These are phyloP conservation scores for Saccharomycopsis javanensis DNA, from an alignment of 805 yeast species.

Conservation along the genomic window DNA sequence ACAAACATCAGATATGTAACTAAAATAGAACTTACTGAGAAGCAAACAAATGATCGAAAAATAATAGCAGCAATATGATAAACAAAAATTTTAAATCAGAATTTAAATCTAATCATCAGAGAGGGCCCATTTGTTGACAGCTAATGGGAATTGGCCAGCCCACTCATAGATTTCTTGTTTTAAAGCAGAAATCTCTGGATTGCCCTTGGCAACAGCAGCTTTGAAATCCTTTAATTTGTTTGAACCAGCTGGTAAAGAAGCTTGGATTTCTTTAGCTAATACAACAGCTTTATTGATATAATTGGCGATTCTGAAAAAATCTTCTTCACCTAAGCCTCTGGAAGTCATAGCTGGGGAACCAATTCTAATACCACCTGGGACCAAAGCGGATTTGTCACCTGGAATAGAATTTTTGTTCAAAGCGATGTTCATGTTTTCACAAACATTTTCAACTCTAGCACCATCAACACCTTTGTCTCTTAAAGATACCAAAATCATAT, in stretches of 20 bases:
- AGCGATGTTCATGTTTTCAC: constrained; percentile 87
- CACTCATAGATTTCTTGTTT: constrained; percentile 77
- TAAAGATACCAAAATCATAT: constrained; percentile 76
- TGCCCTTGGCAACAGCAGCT: constrained; percentile 62
- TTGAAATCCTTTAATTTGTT: constrained; percentile 95
- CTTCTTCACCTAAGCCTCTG: constrained; percentile 75
- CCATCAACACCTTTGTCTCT: constrained; percentile 77
- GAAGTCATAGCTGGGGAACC: constrained; percentile 99
- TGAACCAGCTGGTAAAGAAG: constrained; percentile 77
- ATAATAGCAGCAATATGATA: not conserved
- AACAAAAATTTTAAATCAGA: not conserved
- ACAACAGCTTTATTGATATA: constrained; percentile 74
- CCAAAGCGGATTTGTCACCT: constrained; percentile 90
- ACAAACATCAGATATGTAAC: not conserved
- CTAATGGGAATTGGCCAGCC: constrained; percentile 81
- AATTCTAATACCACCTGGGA: constrained; percentile 92
- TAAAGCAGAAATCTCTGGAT: constrained; percentile 54
- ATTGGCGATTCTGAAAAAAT: constrained; percentile 70
- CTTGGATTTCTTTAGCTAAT: constrained; percentile 60
- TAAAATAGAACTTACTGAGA: not conserved
- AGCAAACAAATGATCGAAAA: not conserved
- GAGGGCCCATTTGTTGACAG: constrained; percentile 29
- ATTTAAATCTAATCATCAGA: constrained; percentile 3
- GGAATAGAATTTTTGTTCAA: constrained; percentile 95
- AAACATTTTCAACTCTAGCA: constrained; percentile 86